Evolutionary conservation across 2,329 filamentous ascomycete genomes (phyloP), one percentile per base, ranked within the genome.

Genomic region (Fusarium armeniacum): DNA sequence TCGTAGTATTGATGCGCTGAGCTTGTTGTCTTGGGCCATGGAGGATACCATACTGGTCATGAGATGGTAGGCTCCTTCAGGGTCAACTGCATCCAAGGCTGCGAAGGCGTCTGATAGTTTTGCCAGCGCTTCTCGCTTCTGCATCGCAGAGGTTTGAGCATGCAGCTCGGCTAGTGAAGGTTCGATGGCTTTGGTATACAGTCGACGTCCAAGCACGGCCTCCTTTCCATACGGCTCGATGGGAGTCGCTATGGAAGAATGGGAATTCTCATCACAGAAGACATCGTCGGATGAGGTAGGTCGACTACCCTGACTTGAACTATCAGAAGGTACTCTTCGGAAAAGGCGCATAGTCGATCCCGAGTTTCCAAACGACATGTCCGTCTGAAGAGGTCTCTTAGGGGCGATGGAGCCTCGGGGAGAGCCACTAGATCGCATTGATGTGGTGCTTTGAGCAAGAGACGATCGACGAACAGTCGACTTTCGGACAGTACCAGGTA

Each of bases 311-410:
- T 81, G 80, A 8, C 79, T 82, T 24, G 84, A 89, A 72, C 85
- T 84, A 73, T 93, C 92, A 0, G 94, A 96, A 1, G 87, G 86
- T 1, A 97, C 93, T 26, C 95, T 89, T 69, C 93, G 92, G 83
- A 98, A 98, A 54, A 97, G 90, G 57, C 94, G 91, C 71, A 97
- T 93, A 18, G 94, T 97, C 1, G 95, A 98, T 2, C 93, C 93
- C 10, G 91, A 92, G 79, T 98, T 98, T 53, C 95, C 96, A 80
- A 97, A 98, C 8, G 91, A 97, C 84, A 97, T 90, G 75, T 98
- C 93, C 3, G 96, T 87, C 58, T 94, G 93, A 3, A 98, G 85
- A 0, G 95, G 94, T 69, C 93, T 90, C 79, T 93, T 94, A 1
- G 88, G 79, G 3, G 84, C 84, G 59, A 81, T 58, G 18, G 82